phyloP scores from a whole-genome alignment of 768 basidiomycete species.

The Termitomyces titanicus region DNA sequence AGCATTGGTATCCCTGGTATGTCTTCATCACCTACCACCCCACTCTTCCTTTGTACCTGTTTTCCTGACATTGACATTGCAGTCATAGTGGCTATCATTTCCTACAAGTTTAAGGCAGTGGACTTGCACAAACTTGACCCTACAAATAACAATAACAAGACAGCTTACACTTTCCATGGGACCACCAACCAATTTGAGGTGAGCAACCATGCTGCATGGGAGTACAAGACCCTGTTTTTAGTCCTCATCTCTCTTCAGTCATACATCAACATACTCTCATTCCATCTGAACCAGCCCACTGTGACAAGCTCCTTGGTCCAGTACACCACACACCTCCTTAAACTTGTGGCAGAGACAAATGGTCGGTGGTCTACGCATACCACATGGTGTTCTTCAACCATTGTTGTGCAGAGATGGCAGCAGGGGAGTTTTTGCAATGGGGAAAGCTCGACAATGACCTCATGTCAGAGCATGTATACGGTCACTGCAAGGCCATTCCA shows the following conservation, averaged over 20 bases:
- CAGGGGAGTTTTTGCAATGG: no score
- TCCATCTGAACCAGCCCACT: no score
- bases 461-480: no score
- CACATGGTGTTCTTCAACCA: no score
- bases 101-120: not conserved
- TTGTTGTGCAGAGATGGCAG: no score
- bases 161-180: not conserved
- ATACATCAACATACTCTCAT: not conserved
- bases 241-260: not conserved
- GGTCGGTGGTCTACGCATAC: no score
- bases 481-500: no score
- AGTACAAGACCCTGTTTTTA: not conserved
- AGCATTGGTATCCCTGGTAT: not conserved
- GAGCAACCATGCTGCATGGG: not conserved
- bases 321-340: no score
- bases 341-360: no score
- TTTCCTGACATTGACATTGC: not conserved
- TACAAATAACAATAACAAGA: not conserved
- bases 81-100: not conserved
- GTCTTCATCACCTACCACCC: not conserved
- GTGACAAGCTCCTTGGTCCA: no score
- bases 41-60: not conserved
- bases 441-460: no score
- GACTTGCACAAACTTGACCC: constrained; percentile 2
- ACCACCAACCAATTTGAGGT: not conserved